Conservation (phyloP, 805 yeast genomes). For the Yarrowia keelungensis region DNA sequence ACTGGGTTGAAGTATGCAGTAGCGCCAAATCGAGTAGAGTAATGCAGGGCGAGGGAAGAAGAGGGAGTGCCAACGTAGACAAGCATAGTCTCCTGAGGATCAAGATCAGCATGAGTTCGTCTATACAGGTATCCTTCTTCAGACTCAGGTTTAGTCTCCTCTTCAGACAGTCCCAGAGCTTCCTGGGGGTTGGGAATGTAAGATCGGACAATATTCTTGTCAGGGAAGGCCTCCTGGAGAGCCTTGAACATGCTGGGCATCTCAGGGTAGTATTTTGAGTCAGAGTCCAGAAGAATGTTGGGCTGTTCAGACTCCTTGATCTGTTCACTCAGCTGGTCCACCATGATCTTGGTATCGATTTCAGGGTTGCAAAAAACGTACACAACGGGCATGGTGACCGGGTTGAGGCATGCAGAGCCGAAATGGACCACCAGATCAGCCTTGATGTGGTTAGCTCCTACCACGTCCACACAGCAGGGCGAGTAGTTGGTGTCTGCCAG, state of each 20-base stretch:
- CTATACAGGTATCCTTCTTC: slow-evolving; percentile 18
- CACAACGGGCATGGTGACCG: slow-evolving; percentile 74
- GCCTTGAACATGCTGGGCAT: slow-evolving; percentile 53
- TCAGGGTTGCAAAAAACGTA: slow-evolving; percentile 70
- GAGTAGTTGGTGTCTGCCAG: slow-evolving; percentile 96
- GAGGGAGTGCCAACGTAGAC: slow-evolving; percentile 57
- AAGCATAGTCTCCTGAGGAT: slow-evolving; percentile 23
- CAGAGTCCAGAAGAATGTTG: slow-evolving; percentile 68
- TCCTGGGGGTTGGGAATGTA: slow-evolving; percentile 27
- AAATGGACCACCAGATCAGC: slow-evolving; percentile 90
- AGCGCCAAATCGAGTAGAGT: slow-evolving; percentile 71
- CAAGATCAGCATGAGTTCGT: slow-evolving; percentile 20
- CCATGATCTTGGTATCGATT: slow-evolving; percentile 55
- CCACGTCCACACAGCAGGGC: slow-evolving; percentile 94
- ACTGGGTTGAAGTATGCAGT: slow-evolving; percentile 60
- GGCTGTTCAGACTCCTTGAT: slow-evolving; percentile 55
- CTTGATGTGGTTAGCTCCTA: slow-evolving; percentile 90
- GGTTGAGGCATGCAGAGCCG: slow-evolving; percentile 92
- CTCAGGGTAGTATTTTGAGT: slow-evolving; percentile 65
- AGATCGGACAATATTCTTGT: slow-evolving; percentile 21
- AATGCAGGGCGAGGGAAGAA: slow-evolving; percentile 75
- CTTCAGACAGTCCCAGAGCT: slow-evolving; percentile 5
- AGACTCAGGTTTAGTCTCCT: slow-evolving; percentile 7
- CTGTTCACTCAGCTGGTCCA: slow-evolving; percentile 53
- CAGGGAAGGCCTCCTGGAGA: slow-evolving; percentile 8